Conservation (phyloP, 371 early-diverging fungal species). For the Mucor piriformis region DNA sequence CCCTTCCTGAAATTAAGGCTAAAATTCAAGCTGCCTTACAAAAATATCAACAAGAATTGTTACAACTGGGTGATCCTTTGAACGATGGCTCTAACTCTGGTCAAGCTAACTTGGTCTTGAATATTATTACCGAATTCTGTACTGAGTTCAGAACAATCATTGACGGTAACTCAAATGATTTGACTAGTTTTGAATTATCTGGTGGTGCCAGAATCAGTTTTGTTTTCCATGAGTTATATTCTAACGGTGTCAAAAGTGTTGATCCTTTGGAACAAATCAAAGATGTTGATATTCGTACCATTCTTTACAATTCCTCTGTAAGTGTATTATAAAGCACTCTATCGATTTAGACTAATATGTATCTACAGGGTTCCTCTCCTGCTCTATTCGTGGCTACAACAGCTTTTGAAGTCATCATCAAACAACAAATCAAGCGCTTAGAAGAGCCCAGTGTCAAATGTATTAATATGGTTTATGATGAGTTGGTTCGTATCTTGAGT, state of each 20-base stretch:
- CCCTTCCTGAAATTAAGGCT: slow-evolving; percentile 96
- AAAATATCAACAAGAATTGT: slow-evolving; percentile 87
- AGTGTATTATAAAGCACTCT: background rate
- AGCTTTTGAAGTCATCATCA: slow-evolving; percentile 97
- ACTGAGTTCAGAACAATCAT: slow-evolving; percentile 92
- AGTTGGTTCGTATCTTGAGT: slow-evolving; percentile 91
- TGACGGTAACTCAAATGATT: slow-evolving; percentile 92
- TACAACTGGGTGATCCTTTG: slow-evolving; percentile 88
- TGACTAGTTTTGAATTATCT: slow-evolving; percentile 91
- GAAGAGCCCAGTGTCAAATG: slow-evolving; percentile 97
- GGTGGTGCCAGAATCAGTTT: slow-evolving; percentile 98
- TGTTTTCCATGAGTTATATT: slow-evolving; percentile 97
- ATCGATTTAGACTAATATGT: too few relatives aligned
- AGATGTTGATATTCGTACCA: slow-evolving; percentile 97
- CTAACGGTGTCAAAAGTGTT: slow-evolving; percentile 89
- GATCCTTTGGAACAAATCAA: slow-evolving; percentile 97
- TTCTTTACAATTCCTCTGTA: slow-evolving; percentile 94
- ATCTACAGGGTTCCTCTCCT: slow-evolving; percentile 80
- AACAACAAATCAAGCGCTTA: slow-evolving; percentile 94
- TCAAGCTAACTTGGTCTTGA: slow-evolving; percentile 86
- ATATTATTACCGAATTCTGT: slow-evolving; percentile 96
- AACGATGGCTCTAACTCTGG: slow-evolving; percentile 43
- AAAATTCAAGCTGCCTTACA: slow-evolving; percentile 84
- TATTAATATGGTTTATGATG: slow-evolving; percentile 92
- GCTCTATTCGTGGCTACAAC: slow-evolving; percentile 96